Evolutionary conservation across 768 basidiomycete species (phyloP), one percentile per base, ranked within the genome.

Genomic region (Phylloporus scabripes): DNA sequence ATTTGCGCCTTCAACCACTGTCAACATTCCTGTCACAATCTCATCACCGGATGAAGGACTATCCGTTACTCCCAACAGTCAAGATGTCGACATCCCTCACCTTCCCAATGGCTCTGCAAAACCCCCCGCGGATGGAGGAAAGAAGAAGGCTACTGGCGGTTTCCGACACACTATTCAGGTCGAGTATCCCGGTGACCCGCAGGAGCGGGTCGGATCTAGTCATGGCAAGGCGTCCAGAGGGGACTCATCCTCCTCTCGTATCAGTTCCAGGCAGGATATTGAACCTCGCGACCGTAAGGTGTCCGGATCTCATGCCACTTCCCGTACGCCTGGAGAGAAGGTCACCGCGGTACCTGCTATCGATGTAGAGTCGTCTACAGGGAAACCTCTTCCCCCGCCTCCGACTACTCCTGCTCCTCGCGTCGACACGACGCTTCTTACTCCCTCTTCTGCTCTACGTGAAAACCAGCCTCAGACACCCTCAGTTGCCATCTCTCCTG

Each of bases 131-230:
- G 72, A 84, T 42, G 50, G 64, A 26, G 63, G 71, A 48, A 80
- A 79, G 63, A 72, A 75, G 54, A 80, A 72, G 51, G 70, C 69
- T 17, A 17, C 60, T 7, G 24, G 53, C 2, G 75, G 75, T 46
- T 84, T 87, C 67, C 74, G 92, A 42, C 93, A 98, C 68, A 98
- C 96, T 9, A 90, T 98, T 41, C 96, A 98, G 66, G 87, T 98
- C 51, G 96, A 99, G 68, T 98, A 97, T 59, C 50, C 58, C 5
- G 87, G 86, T 49, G 83, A 84, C 48, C 77, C 58, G 5, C 56
- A 53, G 36, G 64, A 63, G 12, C 60, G 39, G 9, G 45, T 40
- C 2, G 45, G 60, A 3, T 49, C 56, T 38, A 56, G 51, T 26
- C 67, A 65, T 26, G 46, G 53, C 43, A 68, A 55, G 40, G 17